A percentile compares a stretch with the other conserved stretches of the same genome.
Conservation (phyloP, 2,329 filamentous ascomycete genomes). For the Aspergillus tamarii region DNA sequence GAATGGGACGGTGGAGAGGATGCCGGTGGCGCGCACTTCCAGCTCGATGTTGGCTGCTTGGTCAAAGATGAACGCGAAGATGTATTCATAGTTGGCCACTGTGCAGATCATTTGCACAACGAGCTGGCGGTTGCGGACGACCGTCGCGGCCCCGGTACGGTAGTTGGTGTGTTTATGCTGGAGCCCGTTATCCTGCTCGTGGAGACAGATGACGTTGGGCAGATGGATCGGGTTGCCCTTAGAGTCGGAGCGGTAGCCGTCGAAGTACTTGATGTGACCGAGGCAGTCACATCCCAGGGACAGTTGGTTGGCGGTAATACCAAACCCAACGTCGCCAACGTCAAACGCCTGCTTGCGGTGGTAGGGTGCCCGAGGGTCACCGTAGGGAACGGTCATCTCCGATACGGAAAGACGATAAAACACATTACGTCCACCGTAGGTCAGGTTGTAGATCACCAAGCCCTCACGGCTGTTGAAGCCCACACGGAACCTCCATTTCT, state of each 20-base stretch:
- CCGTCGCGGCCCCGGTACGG: conserved; percentile 64
- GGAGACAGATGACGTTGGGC: conserved; percentile 70
- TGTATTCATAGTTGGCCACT: conserved; percentile 74
- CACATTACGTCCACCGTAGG: conserved; percentile 63
- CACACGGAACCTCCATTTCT: conserved; percentile 66
- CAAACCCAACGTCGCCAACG: conserved; percentile 68
- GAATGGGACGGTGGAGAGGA: conserved; percentile 69
- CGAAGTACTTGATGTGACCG: conserved; percentile 70
- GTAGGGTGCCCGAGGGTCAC: conserved; percentile 67
- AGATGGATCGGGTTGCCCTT: conserved; percentile 62
- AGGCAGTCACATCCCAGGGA: conserved; percentile 72
- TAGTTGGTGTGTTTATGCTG: conserved; percentile 75
- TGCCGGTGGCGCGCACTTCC: conserved; percentile 70
- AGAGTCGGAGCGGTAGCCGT: conserved; percentile 60
- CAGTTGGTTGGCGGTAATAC: conserved; percentile 70
- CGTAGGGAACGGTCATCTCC: conserved; percentile 64
- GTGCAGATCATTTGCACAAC: conserved; percentile 73
- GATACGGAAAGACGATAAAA: conserved; percentile 69
- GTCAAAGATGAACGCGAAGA: conserved; percentile 72
- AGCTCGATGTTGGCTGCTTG: conserved; percentile 69
- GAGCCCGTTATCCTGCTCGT: conserved; percentile 71
- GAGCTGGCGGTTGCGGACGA: conserved; percentile 66
- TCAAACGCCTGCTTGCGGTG: conserved; percentile 74
- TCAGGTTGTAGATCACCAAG: conserved; percentile 68
- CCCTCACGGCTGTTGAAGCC: conserved; percentile 68